Percentiles rank a stretch among this genome's conserved stretches.
Conservation (phyloP, 257 asterid genomes). For the Leptodermis oblonga region DNA sequence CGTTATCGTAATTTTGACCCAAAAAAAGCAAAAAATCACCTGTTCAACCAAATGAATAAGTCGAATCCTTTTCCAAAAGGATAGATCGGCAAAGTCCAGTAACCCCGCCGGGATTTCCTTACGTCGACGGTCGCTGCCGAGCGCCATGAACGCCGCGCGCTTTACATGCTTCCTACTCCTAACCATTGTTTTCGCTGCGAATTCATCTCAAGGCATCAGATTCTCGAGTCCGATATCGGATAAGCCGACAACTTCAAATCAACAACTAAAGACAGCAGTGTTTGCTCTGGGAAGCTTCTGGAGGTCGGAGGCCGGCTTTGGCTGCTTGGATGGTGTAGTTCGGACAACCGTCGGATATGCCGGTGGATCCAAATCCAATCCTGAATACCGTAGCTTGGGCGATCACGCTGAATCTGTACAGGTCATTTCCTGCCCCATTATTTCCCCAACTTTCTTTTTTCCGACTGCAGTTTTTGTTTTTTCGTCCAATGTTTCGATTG, state of each 20-base stretch:
- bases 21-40: too few species aligned
- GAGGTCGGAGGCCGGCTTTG: slow-evolving; percentile 92
- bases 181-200: slow-evolving; percentile 25
- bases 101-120: neutral
- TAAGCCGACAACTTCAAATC: slow-evolving; percentile 29
- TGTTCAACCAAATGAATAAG: too few species aligned
- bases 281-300: slow-evolving; percentile 97
- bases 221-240: slow-evolving; percentile 55
- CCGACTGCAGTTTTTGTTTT: neutral
- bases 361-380: slow-evolving; percentile 72
- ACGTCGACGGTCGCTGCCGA: slow-evolving; percentile 5
- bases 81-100: neutral
- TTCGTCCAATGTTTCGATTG: neutral
- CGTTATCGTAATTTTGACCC: too few species aligned
- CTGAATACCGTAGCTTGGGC: slow-evolving; percentile 81
- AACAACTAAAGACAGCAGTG: slow-evolving; percentile 52
- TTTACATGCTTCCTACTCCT: slow-evolving; percentile 17
- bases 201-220: slow-evolving; percentile 52
- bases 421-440: slow-evolving; percentile 28
- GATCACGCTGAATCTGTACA: slow-evolving; percentile 94
- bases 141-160: slow-evolving; percentile 17
- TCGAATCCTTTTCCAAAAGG: too few species aligned
- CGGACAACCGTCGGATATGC: slow-evolving; percentile 75
- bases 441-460: neutral
- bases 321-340: slow-evolving; percentile 79